Evolutionary conservation across 352 stramenopile genomes (phyloP).

Genomic region (Phytophthora cajani): DNA sequence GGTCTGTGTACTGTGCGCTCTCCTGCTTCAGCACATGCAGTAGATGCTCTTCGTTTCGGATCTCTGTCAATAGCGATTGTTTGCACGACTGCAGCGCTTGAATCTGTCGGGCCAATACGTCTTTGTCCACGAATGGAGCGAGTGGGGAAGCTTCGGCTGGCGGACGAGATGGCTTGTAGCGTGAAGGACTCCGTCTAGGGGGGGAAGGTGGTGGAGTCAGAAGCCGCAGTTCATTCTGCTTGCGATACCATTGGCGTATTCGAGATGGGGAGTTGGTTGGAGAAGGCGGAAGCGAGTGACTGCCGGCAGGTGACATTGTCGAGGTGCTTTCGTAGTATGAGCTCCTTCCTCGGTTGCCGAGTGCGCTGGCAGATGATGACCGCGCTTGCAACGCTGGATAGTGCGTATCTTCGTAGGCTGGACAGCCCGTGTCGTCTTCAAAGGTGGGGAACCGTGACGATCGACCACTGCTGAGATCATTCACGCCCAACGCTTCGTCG

Average conservation of each 20-base stretch:
- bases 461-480: conserved; percentile 26
- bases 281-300: conserved; percentile 30
- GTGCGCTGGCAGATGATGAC: conserved; percentile 30
- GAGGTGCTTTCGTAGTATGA: conserved; percentile 1
- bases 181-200: conserved; percentile 5
- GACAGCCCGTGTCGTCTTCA: conserved; percentile 66
- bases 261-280: conserved; percentile 35
- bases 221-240: conserved; percentile 33
- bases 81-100: conserved; percentile 73
- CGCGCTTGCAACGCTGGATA: conserved; percentile 17
- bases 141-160: conserved; percentile 27
- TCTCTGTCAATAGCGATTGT: conserved; percentile 65
- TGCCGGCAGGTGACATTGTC: conserved; percentile 9
- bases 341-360: conserved; percentile 12
- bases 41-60: conserved; percentile 69
- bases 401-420: conserved; percentile 58
- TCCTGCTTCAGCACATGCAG: conserved; percentile 68
- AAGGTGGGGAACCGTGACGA: conserved; percentile 49
- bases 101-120: conserved; percentile 57
- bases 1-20: conserved; percentile 42
- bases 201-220: conserved; percentile 32
- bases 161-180: conserved; percentile 9
- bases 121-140: conserved; percentile 42
- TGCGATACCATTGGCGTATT: conserved; percentile 36
- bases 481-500: conserved; percentile 16